phyloP scores from a whole-genome alignment of 2,329 filamentous ascomycete species.

The Penicillium hesseltinei region DNA sequence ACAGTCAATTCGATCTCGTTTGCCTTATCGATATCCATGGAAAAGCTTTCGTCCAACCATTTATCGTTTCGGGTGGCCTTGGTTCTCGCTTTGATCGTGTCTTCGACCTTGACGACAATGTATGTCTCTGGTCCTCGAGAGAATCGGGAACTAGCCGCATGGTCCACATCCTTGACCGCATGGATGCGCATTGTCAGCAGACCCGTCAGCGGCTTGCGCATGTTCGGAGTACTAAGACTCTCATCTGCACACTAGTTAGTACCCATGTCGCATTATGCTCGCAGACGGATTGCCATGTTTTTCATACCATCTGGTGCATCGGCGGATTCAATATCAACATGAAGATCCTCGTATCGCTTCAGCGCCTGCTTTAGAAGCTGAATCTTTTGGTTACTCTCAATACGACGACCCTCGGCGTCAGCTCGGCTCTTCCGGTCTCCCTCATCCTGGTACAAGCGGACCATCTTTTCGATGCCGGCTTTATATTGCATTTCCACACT shows the following conservation, averaged over 20 bases:
- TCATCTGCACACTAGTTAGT: slow-evolving; percentile 65
- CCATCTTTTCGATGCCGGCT: slow-evolving; percentile 99
- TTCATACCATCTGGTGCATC: slow-evolving; percentile 76
- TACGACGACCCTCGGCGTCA: slow-evolving; percentile 82
- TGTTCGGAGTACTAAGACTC: slow-evolving; percentile 90
- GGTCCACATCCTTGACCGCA: slow-evolving; percentile 90
- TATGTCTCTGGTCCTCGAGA: slow-evolving; percentile 91
- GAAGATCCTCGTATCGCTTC: slow-evolving; percentile 94
- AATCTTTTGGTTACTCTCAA: slow-evolving; percentile 98
- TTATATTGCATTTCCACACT: slow-evolving; percentile 99
- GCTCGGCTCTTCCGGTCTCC: slow-evolving; percentile 93
- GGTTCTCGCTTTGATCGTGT: slow-evolving; percentile 84
- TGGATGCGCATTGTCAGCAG: slow-evolving; percentile 83
- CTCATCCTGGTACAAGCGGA: slow-evolving; percentile 94
- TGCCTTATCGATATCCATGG: slow-evolving; percentile 93
- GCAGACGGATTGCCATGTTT: background rate
- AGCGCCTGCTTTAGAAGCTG: slow-evolving; percentile 91
- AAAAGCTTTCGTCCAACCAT: slow-evolving; percentile 90
- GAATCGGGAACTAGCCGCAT: slow-evolving; percentile 79
- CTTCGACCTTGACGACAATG: slow-evolving; percentile 94
- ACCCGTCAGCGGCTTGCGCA: slow-evolving; percentile 93
- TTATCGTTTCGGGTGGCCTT: slow-evolving; percentile 79
- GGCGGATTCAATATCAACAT: slow-evolving; percentile 82
- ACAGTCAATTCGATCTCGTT: slow-evolving; percentile 98
- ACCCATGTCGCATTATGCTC: background rate